phyloP scores from a whole-genome alignment of 2,329 filamentous ascomycete genomes.

The Dryadomyces sulphureus region DNA sequence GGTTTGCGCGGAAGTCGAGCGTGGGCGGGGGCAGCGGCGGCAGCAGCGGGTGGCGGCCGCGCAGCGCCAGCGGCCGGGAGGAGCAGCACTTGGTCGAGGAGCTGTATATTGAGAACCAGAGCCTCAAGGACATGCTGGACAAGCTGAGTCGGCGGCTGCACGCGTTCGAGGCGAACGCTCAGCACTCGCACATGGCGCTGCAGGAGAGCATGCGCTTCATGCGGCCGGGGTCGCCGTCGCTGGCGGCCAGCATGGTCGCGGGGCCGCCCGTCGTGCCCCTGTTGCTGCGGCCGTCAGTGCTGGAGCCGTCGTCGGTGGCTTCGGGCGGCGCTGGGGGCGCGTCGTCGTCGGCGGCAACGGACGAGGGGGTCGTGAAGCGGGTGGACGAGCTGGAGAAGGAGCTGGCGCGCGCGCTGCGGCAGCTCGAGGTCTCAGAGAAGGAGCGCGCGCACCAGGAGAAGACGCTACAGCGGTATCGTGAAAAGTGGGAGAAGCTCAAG shows the following conservation, averaged over 20 bases:
- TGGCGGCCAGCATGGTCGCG: background rate
- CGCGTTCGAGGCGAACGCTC: slow-evolving; percentile 83
- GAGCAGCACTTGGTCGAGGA: slow-evolving; percentile 67
- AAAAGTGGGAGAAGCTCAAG: slow-evolving; percentile 47
- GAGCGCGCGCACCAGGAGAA: slow-evolving; percentile 40
- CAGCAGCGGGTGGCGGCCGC: background rate
- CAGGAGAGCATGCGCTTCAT: slow-evolving; percentile 66
- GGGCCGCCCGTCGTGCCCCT: background rate
- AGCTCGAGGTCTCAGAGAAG: slow-evolving; percentile 52
- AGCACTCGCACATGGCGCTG: slow-evolving; percentile 72
- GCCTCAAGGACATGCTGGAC: slow-evolving; percentile 72
- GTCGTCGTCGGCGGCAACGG: slow-evolving; percentile 14
- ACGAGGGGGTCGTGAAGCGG: slow-evolving; percentile 30
- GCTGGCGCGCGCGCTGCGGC: slow-evolving; percentile 38
- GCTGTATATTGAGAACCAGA: slow-evolving; percentile 73
- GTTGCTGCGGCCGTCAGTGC: background rate
- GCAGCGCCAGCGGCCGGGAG: slow-evolving; percentile 25
- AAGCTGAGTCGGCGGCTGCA: slow-evolving; percentile 77
- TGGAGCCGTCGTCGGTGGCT: background rate
- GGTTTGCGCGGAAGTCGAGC: background rate
- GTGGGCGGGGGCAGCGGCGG: background rate
- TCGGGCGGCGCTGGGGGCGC: background rate
- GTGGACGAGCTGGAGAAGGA: slow-evolving; percentile 55
- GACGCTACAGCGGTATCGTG: slow-evolving; percentile 42
- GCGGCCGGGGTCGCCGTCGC: slow-evolving; percentile 33